Conservation (phyloP, 768 basidiomycete genomes). For the Lentinula edodes region DNA sequence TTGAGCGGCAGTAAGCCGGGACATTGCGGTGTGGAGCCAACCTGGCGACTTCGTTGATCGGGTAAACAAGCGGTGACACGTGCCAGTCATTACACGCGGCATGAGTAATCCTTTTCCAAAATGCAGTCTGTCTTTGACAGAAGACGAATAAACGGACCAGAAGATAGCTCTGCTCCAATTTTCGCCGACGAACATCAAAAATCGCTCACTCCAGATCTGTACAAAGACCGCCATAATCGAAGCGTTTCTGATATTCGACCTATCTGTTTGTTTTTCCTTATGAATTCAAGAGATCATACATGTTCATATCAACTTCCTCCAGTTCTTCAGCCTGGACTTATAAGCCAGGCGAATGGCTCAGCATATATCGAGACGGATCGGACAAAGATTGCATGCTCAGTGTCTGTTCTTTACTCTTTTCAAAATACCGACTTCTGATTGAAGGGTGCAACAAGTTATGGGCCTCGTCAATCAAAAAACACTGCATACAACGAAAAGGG, state of each 20-base stretch:
- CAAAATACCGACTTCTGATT: constrained; percentile 4
- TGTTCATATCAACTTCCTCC: constrained; percentile 7
- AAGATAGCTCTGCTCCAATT: constrained; percentile 65
- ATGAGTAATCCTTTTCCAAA: constrained; percentile 12
- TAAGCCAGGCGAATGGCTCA: constrained; percentile 92
- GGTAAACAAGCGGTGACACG: constrained; percentile 1
- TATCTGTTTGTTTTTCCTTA: constrained; percentile 57
- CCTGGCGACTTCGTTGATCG: neutral
- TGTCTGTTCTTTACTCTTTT: constrained; percentile 50
- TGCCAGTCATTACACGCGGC: neutral
- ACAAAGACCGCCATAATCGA: constrained; percentile 44
- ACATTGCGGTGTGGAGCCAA: neutral
- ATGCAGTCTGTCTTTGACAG: constrained; percentile 57
- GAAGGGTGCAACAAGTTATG: constrained; percentile 48
- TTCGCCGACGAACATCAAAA: constrained; percentile 33
- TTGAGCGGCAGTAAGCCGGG: constrained; percentile 68
- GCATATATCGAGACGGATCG: constrained; percentile 92
- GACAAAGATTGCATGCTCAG: constrained; percentile 93
- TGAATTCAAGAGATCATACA: neutral
- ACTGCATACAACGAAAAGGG: constrained; percentile 83
- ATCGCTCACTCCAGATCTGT: constrained; percentile 16
- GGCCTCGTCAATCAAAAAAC: constrained; percentile 81
- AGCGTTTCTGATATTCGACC: constrained; percentile 65
- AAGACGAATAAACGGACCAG: constrained; percentile 87
- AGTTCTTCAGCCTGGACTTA: constrained; percentile 90